Conservation (phyloP, 2,329 filamentous ascomycete genomes). For the Fusarium nisikadoi region DNA sequence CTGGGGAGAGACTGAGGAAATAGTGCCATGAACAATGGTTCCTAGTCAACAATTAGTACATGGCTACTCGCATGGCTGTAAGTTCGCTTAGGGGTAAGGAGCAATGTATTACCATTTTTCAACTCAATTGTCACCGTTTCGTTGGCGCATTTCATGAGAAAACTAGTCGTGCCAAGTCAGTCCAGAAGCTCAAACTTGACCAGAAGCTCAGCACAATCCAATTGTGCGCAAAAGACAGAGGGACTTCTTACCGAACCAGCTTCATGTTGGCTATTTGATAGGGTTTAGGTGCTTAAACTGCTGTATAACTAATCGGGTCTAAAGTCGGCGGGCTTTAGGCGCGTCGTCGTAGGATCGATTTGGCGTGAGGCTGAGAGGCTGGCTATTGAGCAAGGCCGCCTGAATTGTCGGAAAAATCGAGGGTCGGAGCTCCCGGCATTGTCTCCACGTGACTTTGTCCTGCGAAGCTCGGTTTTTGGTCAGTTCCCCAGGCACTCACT, state of each 20-base stretch:
- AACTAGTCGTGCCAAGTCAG: constrained; percentile 66
- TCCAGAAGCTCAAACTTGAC: constrained; percentile 31
- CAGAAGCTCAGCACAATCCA: constrained; percentile 37
- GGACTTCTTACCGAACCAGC: constrained; percentile 84
- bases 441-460: constrained; percentile 35
- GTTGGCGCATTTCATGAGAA: constrained; percentile 99
- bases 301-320: constrained; percentile 2
- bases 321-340: constrained; percentile 22
- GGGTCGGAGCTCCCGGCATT: constrained; percentile 32
- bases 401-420: constrained; percentile 49
- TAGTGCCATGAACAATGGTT: constrained; percentile 96
- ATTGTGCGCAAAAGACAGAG: constrained; percentile 7
- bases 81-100: not conserved
- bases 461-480: not conserved
- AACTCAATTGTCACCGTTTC: constrained; percentile 98
- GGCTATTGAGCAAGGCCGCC: constrained; percentile 29
- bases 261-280: constrained; percentile 75
- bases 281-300: constrained; percentile 9
- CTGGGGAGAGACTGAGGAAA: constrained; percentile 94
- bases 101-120: constrained; percentile 80
- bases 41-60: constrained; percentile 61
- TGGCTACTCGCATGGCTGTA: not conserved
- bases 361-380: constrained; percentile 47
- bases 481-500: constrained; percentile 3
- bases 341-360: constrained; percentile 38